These are phyloP conservation scores for Aspergillus neoniger DNA, from an alignment of 2,329 filamentous ascomycete genomes.

Conservation along the genomic window DNA sequence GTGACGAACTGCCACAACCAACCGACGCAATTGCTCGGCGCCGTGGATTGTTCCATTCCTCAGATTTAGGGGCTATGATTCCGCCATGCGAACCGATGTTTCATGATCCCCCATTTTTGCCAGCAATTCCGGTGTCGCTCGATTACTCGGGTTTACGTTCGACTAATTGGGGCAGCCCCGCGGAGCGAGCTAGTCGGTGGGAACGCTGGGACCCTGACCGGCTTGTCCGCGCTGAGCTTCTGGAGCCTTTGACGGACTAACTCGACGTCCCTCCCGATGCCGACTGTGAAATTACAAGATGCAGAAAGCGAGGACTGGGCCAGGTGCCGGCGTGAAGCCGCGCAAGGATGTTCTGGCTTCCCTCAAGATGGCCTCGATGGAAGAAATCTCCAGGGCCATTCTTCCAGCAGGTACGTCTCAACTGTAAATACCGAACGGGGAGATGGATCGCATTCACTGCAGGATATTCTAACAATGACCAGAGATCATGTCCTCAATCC, in stretches of 20 bases:
- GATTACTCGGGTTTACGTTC: constrained; percentile 4
- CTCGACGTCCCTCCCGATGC: constrained; percentile 28
- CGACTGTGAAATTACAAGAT: constrained; percentile 35
- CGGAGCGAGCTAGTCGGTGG: constrained; percentile 12
- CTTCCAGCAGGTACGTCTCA: constrained; percentile 72
- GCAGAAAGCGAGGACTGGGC: constrained; percentile 53
- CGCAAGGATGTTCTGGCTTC: constrained; percentile 67
- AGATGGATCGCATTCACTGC: background rate
- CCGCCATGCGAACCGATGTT: background rate
- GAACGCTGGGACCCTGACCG: constrained; percentile 12
- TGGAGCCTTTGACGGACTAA: constrained; percentile 6
- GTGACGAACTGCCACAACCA: constrained; percentile 1
- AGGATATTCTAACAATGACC: constrained; percentile 28
- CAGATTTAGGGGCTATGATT: background rate
- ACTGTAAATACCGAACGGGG: background rate
- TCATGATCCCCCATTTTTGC: background rate
- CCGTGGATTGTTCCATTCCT: background rate
- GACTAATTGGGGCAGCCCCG: constrained; percentile 15
- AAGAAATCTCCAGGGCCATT: constrained; percentile 69
- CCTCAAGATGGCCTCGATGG: constrained; percentile 77
- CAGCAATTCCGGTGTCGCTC: background rate
- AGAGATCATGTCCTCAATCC: constrained; percentile 86
- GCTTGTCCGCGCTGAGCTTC: constrained; percentile 15
- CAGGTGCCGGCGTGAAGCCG: constrained; percentile 34
- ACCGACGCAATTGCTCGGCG: background rate